Percentiles rank a stretch among this genome's conserved stretches.
Conservation (phyloP, 225 moss, liverwort and hornwort genomes). For the Lunularia cruciata region DNA sequence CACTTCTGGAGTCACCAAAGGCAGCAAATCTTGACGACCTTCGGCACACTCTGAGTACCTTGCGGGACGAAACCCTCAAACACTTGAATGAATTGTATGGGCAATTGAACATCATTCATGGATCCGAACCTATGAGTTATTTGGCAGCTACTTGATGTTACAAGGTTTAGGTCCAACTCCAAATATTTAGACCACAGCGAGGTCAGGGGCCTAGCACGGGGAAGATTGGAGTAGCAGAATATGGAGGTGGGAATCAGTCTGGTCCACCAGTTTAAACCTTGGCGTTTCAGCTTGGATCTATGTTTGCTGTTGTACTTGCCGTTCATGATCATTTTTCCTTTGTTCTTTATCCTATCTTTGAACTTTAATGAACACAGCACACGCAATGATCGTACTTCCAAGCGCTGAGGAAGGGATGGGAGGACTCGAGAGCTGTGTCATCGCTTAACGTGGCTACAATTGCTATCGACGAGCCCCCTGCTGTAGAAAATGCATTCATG, state of each 20-base stretch:
- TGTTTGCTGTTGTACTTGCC: background rate
- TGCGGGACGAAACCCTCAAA: background rate
- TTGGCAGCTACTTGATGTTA: slow-evolving; percentile 1
- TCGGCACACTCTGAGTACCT: background rate
- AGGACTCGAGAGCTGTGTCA: background rate
- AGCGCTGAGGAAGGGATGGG: background rate
- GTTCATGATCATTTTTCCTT: background rate
- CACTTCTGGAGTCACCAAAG: background rate
- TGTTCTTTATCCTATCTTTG: background rate
- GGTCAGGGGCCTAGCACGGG: too few species aligned
- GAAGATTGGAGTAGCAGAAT: background rate
- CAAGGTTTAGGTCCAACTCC: background rate
- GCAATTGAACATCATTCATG: background rate
- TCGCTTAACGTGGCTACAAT: background rate
- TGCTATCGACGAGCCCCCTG: background rate
- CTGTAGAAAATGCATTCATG: background rate
- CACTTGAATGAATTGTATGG: background rate
- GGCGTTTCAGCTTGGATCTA: too few species aligned
- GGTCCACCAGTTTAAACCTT: too few species aligned
- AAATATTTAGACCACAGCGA: too few species aligned
- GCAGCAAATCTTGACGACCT: background rate
- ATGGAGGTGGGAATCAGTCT: background rate
- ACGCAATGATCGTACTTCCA: slow-evolving; percentile 8
- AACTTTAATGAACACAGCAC: slow-evolving; percentile 2
- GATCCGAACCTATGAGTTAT: background rate